Evolutionary conservation across 129 eudicot genomes (phyloP).

Genomic region (Chrysanthemum makinoi): DNA sequence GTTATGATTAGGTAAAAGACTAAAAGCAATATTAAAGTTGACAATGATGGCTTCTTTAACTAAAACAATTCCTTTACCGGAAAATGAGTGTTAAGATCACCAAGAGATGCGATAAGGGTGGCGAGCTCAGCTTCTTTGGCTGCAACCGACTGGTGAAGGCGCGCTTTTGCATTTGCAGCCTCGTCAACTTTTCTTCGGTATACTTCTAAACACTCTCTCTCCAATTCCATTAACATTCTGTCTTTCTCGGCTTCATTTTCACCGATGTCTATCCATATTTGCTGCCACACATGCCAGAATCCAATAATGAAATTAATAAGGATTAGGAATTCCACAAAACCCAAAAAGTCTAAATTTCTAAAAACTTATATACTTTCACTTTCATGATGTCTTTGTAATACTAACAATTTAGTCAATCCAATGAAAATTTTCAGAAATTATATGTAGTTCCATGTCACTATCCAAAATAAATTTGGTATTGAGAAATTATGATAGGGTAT

Average conservation of each 20-base stretch:
- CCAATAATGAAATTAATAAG: neutral
- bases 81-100: constrained; percentile 59
- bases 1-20: constrained; percentile 35
- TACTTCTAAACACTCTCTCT: constrained; percentile 83
- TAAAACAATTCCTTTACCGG: constrained; percentile 44
- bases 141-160: constrained; percentile 83
- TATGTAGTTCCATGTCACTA: neutral
- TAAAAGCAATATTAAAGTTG: constrained; percentile 25
- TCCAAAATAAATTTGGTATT: neutral
- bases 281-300: constrained; percentile 37
- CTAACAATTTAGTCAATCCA: neutral
- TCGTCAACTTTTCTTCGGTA: constrained; percentile 88
- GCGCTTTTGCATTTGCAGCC: constrained; percentile 72
- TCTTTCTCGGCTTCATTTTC: constrained; percentile 81
- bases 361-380: neutral
- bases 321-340: neutral
- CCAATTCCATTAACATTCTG: constrained; percentile 79
- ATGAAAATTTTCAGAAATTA: neutral
- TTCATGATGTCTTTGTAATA: neutral
- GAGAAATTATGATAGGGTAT: neutral
- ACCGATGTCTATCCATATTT: constrained; percentile 94
- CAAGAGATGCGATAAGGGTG: constrained; percentile 76
- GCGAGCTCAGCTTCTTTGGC: constrained; percentile 91
- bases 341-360: neutral
- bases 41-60: constrained; percentile 19